Conservation (phyloP, 306 rosid species). For the Rosa lucieae region DNA sequence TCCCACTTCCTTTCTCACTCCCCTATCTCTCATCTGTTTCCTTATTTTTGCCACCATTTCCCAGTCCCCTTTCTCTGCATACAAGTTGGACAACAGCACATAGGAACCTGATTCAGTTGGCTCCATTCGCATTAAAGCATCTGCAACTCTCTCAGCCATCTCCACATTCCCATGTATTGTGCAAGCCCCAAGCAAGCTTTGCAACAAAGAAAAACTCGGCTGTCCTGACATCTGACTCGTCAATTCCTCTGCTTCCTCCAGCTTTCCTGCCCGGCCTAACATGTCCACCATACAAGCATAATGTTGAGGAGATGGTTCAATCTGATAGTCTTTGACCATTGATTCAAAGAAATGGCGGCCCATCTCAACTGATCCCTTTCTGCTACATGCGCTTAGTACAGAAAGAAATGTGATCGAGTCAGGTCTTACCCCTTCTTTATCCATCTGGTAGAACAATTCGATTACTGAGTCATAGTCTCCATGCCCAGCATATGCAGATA, state of each 20-base stretch:
- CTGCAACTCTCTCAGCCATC: conserved; percentile 61
- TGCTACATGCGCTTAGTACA: conserved; percentile 63
- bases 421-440: conserved; percentile 48
- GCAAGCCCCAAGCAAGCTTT: conserved; percentile 84
- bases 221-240: conserved; percentile 54
- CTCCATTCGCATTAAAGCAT: conserved; percentile 56
- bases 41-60: conserved; percentile 74
- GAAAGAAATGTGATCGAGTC: conserved; percentile 79
- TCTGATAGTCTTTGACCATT: conserved; percentile 53
- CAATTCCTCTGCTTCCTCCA: conserved; percentile 68
- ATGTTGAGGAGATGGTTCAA: conserved; percentile 70
- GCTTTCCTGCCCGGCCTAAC: conserved; percentile 66
- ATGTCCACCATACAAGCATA: conserved; percentile 79
- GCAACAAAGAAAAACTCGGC: conserved; percentile 64
- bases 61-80: conserved; percentile 83
- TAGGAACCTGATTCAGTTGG: conserved; percentile 70
- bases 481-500: conserved; percentile 72
- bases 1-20: conserved; percentile 77
- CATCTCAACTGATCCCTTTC: conserved; percentile 74
- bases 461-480: conserved; percentile 66
- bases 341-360: conserved; percentile 55
- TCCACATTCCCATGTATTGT: conserved; percentile 62
- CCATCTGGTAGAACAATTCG: conserved; percentile 61
- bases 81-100: conserved; percentile 69
- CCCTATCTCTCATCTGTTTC: conserved; percentile 67